Base-by-base conservation (phyloP, 2,329 filamentous ascomycete genomes). In the Paramyrothecium roridum region DNA sequence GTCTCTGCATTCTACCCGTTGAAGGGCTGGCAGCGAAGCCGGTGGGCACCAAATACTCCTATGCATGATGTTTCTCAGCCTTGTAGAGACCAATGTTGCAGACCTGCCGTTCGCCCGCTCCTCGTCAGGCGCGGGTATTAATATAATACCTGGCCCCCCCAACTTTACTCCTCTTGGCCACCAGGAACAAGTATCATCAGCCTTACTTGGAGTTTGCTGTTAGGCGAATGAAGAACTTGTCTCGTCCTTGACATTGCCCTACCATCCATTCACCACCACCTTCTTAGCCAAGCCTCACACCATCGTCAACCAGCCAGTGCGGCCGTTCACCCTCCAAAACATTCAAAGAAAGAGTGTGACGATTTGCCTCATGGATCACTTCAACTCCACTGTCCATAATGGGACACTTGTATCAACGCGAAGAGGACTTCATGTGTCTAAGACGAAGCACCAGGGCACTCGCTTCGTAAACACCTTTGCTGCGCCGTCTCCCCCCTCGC, bases 321-420 rank as follows among this genome's bases (percentile, higher is more conserved):
- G 4, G 12, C 37, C 37, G 7, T 13, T 6, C 37, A 7, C 26
- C 10, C 26, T 10, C 26, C 26, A 30, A 30, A 30, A 30, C 26
- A 30, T 30, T 43, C 6, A n/a, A 43, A 19, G 37, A 13, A 43
- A 43, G 37, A 17, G 37, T 19, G 26, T 13, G 37, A 43, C 7
- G 37, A 43, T 17, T 8, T 43, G 37, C n/a, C 37, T 84, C 17
- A 76, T 75, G 73, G 71, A 75, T 56, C 70, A 75, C 57, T 73
- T 72, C 64, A 73, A 73, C 53, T 61, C 67, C 10, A 73, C 72
- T 4, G 59, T 75, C 34, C 65, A 66, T 54, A 67, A 69, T 56
- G 72, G 73, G 22, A 65, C 68, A 43, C 61, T 75, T 45, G 67
- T 74, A 51, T 70, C 71, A 37, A 75, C 71, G 1, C 65, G 71